phyloP scores from a whole-genome alignment of 192 early-diverging fungal species.

The Powellomyces hirtus region DNA sequence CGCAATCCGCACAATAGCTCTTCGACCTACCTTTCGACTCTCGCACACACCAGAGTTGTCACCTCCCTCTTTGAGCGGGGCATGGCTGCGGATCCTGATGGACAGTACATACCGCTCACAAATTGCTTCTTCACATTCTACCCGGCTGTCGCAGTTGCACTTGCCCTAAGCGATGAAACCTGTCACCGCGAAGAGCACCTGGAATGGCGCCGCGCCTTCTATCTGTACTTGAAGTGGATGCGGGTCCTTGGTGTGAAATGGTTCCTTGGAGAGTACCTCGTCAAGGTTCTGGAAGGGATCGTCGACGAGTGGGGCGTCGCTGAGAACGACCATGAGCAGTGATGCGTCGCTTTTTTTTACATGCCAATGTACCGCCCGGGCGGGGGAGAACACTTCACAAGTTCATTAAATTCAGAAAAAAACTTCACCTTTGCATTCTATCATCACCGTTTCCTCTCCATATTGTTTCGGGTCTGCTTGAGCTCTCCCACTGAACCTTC shows the following conservation, averaged over 20 bases:
- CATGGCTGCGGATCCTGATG: slow-evolving; percentile 7
- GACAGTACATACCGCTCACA: neutral
- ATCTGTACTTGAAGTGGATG: slow-evolving; percentile 6
- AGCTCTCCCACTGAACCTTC: no score
- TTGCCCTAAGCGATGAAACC: neutral
- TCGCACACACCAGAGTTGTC: neutral
- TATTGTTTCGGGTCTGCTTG: no score
- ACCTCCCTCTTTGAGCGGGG: slow-evolving; percentile 1
- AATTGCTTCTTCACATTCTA: slow-evolving; percentile 17
- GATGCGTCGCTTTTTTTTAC: no score
- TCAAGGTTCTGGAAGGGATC: slow-evolving; percentile 12
- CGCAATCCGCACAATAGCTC: neutral
- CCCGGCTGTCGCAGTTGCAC: slow-evolving; percentile 6
- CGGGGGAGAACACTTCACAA: no score
- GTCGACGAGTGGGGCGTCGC: slow-evolving; percentile 3
- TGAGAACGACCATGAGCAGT: neutral
- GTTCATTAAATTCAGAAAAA: no score
- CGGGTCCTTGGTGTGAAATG: slow-evolving; percentile 6
- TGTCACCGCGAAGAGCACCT: neutral
- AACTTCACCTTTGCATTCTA: no score
- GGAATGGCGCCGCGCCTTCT: neutral
- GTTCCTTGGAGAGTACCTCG: slow-evolving; percentile 16
- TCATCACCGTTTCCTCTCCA: no score
- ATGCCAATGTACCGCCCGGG: no score
- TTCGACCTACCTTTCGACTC: neutral